Evolutionary conservation across 2,329 filamentous ascomycete species (phyloP).

Genomic region (Calonectria pteridis): DNA sequence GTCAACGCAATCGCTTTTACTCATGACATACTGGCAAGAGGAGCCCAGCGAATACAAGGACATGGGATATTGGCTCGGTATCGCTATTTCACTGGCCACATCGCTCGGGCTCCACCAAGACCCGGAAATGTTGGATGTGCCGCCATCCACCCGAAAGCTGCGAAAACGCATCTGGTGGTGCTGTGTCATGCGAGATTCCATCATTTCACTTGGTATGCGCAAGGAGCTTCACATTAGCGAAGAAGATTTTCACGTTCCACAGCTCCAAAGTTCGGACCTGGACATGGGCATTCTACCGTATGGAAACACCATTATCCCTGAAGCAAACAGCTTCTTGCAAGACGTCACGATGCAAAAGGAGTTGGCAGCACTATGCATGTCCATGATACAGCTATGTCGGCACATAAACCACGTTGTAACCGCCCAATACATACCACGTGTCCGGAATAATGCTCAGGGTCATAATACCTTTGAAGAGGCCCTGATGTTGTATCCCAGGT

Average conservation of each 20-base stretch:
- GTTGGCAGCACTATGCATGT: constrained; percentile 88
- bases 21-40: constrained; percentile 99
- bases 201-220: constrained; percentile 94
- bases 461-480: constrained; percentile 70
- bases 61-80: constrained; percentile 99
- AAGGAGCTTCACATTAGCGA: constrained; percentile 92
- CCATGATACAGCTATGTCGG: constrained; percentile 89
- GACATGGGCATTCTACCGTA: constrained; percentile 75
- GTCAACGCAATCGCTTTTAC: constrained; percentile 86
- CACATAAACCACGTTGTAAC: constrained; percentile 90
- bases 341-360: constrained; percentile 81
- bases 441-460: constrained; percentile 80
- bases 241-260: constrained; percentile 92
- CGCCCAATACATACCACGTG: constrained; percentile 85
- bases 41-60: constrained; percentile 97
- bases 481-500: constrained; percentile 82
- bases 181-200: constrained; percentile 92
- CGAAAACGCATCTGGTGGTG: constrained; percentile 99
- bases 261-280: constrained; percentile 88
- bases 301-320: constrained; percentile 75
- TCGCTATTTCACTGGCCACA: constrained; percentile 91
- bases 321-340: constrained; percentile 78
- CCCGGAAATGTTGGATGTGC: constrained; percentile 67
- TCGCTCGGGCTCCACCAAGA: constrained; percentile 90
- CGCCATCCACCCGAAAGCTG: constrained; percentile 77